Base-by-base conservation (phyloP, 2,329 filamentous ascomycete species). In the Macrophomina pseudophaseolina region DNA sequence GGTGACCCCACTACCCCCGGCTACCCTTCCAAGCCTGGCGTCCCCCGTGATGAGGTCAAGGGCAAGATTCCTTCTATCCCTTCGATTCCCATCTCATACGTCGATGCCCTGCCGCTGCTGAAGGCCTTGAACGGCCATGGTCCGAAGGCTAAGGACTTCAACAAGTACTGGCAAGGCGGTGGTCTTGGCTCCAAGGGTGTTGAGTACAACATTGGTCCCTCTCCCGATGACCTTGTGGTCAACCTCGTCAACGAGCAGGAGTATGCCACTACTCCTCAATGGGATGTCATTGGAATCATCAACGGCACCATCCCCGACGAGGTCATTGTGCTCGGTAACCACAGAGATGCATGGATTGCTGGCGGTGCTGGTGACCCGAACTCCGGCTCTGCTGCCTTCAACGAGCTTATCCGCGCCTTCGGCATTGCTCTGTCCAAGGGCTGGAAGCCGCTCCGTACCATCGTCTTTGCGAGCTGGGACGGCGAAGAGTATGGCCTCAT, bases 21-120 rank as follows among this genome's bases (percentile, higher is more conserved):
- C 11, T 97, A 97, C 74, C 91, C 94, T 7, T 97, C 93, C 0
- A 94, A 94, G 77, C 94, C 94, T 5, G 94, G 91, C n/a, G 91
- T 85, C 30, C 91, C 92, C 42, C 90, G 94, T 30, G 84, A 88
- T 67, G 87, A 92, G 7, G 87, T 90, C 0, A 84, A 92, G 23
- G 83, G 86, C 33, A 85, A 86, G 6, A 95, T 90, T 38, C 92
- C 95, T 0, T 88, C 87, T 3, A 98, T 98, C 64, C 94, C 95
- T 0, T 98, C 94, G 0, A 81, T 97, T 1, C 94, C 94, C 4
- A 91, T 98, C 62, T 97, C 94, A 0, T 97, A 97, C 75, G 80
- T 83, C 6, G 94, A 98, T 71, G 94, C 92, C 0, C 78, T 97
- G 2, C 94, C 94, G 0, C 87, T 98, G 14, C 86, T 98, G n/a